Evolutionary conservation across 2,329 filamentous ascomycete species (phyloP), one percentile per base, ranked within the genome.

Genomic region (Didymella lethalis): DNA sequence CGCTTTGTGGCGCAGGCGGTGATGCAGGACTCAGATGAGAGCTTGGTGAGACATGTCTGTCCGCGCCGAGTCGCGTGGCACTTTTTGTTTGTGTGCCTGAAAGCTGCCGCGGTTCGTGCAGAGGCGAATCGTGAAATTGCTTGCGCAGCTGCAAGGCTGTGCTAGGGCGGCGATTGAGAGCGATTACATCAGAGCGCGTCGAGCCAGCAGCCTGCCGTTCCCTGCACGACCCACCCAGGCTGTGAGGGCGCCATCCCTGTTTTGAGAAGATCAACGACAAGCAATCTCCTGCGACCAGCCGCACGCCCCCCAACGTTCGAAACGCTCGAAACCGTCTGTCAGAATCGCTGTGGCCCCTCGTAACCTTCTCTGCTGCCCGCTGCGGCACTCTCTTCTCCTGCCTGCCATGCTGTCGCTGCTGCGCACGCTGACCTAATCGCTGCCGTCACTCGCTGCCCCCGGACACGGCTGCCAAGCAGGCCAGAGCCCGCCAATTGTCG

Each of bases 1-100:
- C 66, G 54, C 67, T 63, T 61, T 48, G 47, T 56, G 65, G 64
- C 64, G 64, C 61, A 46, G 58, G 44, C 44, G 52, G 51, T 45
- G 55, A 61, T 54, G 67, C 62, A 58, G 40, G 45, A 20, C 16
- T 58, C 49, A 66, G 54, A 61, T 57, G 47, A 56, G 43, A 25
- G 51, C 40, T 28, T 54, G 52, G 54, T 57, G 49, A 56, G 57
- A 66, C 69, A 71, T 70, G 64, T 58, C 40, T 45, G 20, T 58
- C 20, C 18, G 45, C 26, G 40, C 38, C 43, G 55, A 59, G 58
- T 54, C 44, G 63, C 49, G 66, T 64, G 51, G 59, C 51, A 48
- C 45, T 48, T 58, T 54, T 49, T 56, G 53, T 58, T 45, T 47
- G 40, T 23, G 25, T 53, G 3, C 18, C 6, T 18, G 38, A 38